phyloP scores from a whole-genome alignment of 306 rosid genomes.

The Rosa chinensis region DNA sequence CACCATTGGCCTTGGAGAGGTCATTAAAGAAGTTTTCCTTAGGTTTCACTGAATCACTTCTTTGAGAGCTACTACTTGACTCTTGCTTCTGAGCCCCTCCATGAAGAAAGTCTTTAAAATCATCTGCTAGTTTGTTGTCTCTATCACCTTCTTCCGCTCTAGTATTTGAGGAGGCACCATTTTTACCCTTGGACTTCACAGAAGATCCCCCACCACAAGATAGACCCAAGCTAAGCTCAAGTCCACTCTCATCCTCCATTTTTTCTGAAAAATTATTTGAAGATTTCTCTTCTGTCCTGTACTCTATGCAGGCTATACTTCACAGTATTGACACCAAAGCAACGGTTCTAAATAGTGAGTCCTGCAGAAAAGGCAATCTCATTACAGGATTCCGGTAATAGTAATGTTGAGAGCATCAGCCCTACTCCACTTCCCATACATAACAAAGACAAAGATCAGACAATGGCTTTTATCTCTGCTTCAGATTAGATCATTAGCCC shows the following conservation, averaged over 20 bases:
- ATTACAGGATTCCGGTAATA: slow-evolving; percentile 23
- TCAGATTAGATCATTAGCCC: background rate
- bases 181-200: slow-evolving; percentile 68
- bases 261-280: background rate
- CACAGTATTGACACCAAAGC: slow-evolving; percentile 11
- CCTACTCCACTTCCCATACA: background rate
- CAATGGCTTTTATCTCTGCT: background rate
- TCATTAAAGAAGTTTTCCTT: slow-evolving; percentile 88
- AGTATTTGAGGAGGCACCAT: slow-evolving; percentile 59
- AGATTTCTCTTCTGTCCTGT: slow-evolving; percentile 19
- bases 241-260: slow-evolving; percentile 91
- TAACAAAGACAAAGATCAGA: slow-evolving; percentile 14
- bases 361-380: slow-evolving; percentile 17
- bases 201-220: slow-evolving; percentile 74
- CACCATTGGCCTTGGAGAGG: slow-evolving; percentile 64
- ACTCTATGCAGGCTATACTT: slow-evolving; percentile 16
- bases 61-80: slow-evolving; percentile 46
- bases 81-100: slow-evolving; percentile 67
- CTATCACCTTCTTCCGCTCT: slow-evolving; percentile 64
- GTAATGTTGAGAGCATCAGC: slow-evolving; percentile 19
- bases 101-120: slow-evolving; percentile 72
- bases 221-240: slow-evolving; percentile 96
- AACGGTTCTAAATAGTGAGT: slow-evolving; percentile 26
- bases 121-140: slow-evolving; percentile 74
- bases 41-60: slow-evolving; percentile 53